Percentiles rank a stretch among this genome's conserved stretches.
These are phyloP conservation scores for Pestalotiopsis sp. DNA, from an alignment of 2,329 filamentous ascomycete genomes.

Conservation along the genomic window DNA sequence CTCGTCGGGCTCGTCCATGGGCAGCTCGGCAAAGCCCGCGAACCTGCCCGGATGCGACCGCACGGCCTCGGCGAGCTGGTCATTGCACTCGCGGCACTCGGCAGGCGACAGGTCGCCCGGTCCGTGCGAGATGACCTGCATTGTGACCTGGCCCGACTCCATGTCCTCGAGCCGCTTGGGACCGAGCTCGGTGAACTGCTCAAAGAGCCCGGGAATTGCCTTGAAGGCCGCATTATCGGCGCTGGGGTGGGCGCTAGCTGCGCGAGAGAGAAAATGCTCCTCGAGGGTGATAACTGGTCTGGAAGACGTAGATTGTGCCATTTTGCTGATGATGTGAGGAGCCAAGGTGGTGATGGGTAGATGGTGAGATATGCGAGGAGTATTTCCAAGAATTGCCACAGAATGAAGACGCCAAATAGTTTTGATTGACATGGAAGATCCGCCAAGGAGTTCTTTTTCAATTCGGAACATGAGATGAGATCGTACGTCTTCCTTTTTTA, in stretches of 20 bases:
- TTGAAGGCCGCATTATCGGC: slow-evolving; percentile 9
- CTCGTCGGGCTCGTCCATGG: slow-evolving; percentile 7
- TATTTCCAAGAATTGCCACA: background rate
- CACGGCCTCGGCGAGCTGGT: slow-evolving; percentile 13
- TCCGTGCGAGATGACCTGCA: slow-evolving; percentile 14
- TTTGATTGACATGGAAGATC: background rate
- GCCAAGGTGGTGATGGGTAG: background rate
- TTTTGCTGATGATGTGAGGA: background rate
- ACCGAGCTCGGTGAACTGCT: slow-evolving; percentile 11
- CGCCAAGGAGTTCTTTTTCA: background rate
- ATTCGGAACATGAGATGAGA: background rate
- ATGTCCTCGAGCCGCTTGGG: slow-evolving; percentile 9
- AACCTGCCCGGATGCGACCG: background rate
- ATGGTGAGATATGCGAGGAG: background rate
- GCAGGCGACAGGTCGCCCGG: slow-evolving; percentile 8
- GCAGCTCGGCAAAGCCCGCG: slow-evolving; percentile 9
- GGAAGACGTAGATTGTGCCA: background rate
- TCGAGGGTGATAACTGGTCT: slow-evolving; percentile 2
- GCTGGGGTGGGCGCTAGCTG: background rate
- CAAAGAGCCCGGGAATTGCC: slow-evolving; percentile 6
- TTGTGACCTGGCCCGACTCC: slow-evolving; percentile 4
- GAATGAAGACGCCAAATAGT: background rate
- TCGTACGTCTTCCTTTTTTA: background rate
- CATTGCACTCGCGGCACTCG: slow-evolving; percentile 7
- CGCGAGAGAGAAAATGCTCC: slow-evolving; percentile 5